A percentile compares a stretch with the other conserved stretches of the same genome.
phyloP scores from a whole-genome alignment of 768 basidiomycete species.

The Ephemerocybe angulata region DNA sequence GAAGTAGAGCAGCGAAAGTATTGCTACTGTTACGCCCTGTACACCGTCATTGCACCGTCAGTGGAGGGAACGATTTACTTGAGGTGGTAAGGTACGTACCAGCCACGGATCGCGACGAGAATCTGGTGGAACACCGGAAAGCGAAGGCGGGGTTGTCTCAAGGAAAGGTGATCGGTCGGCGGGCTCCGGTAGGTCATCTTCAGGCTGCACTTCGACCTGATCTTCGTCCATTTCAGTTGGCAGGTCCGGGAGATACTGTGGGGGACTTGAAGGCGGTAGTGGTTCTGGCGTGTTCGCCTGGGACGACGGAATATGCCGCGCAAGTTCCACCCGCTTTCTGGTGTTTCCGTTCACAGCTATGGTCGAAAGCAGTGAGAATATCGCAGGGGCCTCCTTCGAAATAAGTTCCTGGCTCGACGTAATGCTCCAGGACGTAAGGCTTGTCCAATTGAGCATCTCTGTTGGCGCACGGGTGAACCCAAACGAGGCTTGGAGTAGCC shows the following conservation, averaged over 20 bases:
- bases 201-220: neutral
- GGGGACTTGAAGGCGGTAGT: neutral
- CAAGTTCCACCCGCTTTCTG: neutral
- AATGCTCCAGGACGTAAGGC: neutral
- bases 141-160: neutral
- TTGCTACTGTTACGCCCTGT: neutral
- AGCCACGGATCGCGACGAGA: neutral
- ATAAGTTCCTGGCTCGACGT: neutral
- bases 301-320: neutral
- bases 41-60: too few relatives aligned
- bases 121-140: neutral
- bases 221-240: neutral
- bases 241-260: neutral
- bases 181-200: neutral
- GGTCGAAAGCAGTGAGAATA: neutral
- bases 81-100: neutral
- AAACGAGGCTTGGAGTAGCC: neutral
- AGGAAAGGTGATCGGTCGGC: neutral
- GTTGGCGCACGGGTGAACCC: neutral
- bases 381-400: neutral
- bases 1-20: neutral
- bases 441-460: neutral
- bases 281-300: neutral
- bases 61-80: too few relatives aligned
- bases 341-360: neutral